Conservation (phyloP, 139 green algal genomes). For the Pseudopediastrum boryanum region DNA sequence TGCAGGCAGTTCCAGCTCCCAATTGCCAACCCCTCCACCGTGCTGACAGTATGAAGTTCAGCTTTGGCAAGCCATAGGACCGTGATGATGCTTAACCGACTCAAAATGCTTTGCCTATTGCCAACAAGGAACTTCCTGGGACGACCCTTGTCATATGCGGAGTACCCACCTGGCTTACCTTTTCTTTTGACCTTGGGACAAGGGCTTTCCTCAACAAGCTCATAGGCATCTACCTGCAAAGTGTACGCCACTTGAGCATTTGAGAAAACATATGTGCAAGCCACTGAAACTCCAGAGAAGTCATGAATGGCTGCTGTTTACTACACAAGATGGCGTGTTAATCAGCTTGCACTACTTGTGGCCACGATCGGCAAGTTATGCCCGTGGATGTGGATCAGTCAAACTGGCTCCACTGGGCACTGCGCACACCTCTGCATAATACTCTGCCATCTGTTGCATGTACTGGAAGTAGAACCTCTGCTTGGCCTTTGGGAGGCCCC, state of each 20-base stretch:
- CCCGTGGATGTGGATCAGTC: background rate
- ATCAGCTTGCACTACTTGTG: background rate
- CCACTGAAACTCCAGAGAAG: background rate
- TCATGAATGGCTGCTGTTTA: background rate
- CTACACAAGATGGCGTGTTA: background rate
- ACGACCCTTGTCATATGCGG: background rate
- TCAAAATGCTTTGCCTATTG: background rate
- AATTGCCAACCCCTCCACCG: background rate
- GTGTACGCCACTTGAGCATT: background rate
- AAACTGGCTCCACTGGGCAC: background rate
- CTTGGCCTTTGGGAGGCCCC: slow-evolving; percentile 6
- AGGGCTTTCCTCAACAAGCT: slow-evolving; percentile 59
- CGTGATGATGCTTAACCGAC: background rate
- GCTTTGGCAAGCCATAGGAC: background rate
- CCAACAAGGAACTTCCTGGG: background rate
- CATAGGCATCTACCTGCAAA: slow-evolving; percentile 70
- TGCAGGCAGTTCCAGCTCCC: too few relatives aligned
- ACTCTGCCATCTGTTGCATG: slow-evolving; percentile 23
- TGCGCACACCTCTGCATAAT: slow-evolving; percentile 34
- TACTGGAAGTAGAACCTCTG: slow-evolving; percentile 10
- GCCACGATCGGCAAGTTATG: background rate
- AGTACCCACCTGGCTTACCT: background rate
- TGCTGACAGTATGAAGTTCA: background rate
- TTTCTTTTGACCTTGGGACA: too few relatives aligned
- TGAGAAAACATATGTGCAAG: background rate